phyloP scores from a whole-genome alignment of 2,329 filamentous ascomycete genomes.

The Geoglossum cookeanum region DNA sequence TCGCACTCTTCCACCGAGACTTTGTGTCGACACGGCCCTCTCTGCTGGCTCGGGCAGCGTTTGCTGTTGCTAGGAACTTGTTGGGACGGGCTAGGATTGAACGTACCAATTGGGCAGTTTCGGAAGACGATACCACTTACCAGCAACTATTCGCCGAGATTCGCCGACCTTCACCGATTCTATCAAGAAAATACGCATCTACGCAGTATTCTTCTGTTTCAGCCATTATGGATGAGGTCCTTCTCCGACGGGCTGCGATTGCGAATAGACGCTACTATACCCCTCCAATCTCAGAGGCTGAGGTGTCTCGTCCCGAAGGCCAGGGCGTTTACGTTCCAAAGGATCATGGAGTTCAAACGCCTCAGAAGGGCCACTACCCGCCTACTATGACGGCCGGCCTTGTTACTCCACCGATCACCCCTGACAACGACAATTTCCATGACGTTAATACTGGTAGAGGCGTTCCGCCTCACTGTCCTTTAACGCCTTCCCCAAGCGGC shows the following conservation, averaged over 20 bases:
- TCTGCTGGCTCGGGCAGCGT: slow-evolving; percentile 69
- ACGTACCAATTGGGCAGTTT: slow-evolving; percentile 52
- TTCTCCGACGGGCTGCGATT: slow-evolving; percentile 41
- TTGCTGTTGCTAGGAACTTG: slow-evolving; percentile 74
- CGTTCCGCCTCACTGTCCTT: neutral
- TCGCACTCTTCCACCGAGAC: slow-evolving; percentile 88
- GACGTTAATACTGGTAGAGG: neutral
- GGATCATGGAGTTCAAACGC: slow-evolving; percentile 28
- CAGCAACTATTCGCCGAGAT: slow-evolving; percentile 45
- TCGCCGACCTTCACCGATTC: slow-evolving; percentile 45
- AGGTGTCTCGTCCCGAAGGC: slow-evolving; percentile 29
- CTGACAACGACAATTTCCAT: slow-evolving; percentile 28
- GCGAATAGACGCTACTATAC: slow-evolving; percentile 15
- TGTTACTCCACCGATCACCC: slow-evolving; percentile 71
- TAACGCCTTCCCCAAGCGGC: neutral
- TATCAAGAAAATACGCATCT: slow-evolving; percentile 49
- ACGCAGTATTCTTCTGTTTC: slow-evolving; percentile 46
- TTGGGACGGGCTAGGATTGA: slow-evolving; percentile 59
- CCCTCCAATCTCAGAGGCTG: slow-evolving; percentile 41
- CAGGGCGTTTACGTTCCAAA: slow-evolving; percentile 3
- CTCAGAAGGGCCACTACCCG: slow-evolving; percentile 49
- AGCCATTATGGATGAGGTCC: slow-evolving; percentile 44
- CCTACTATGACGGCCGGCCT: slow-evolving; percentile 51
- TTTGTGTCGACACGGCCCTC: slow-evolving; percentile 88
- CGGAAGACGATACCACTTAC: slow-evolving; percentile 32